Evolutionary conservation across 1,139 yeast species (phyloP).

Genomic region (Zygosaccharomyces sapae): DNA sequence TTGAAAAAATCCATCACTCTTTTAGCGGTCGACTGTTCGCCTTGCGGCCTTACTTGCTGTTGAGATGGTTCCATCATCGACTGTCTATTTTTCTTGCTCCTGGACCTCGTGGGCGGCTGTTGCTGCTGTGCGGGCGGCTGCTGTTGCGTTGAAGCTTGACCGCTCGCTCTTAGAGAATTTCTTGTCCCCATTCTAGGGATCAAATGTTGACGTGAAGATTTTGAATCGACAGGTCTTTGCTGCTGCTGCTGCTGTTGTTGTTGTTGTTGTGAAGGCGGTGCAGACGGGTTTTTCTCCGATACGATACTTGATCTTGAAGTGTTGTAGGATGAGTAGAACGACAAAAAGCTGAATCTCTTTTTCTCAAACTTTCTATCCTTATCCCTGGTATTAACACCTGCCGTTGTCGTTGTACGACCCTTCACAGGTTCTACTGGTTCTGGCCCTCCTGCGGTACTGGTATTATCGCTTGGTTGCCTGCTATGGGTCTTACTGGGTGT

Average conservation of each 20-base stretch:
- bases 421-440: not conserved
- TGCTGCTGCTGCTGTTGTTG: too few relatives aligned
- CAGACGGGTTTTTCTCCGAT: slow-evolving; percentile 12
- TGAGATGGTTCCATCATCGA: slow-evolving; percentile 18
- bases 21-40: slow-evolving; percentile 60
- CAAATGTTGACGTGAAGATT: not conserved
- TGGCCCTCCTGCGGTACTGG: not conserved
- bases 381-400: not conserved
- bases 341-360: slow-evolving; percentile 30
- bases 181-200: slow-evolving; percentile 6
- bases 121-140: not conserved
- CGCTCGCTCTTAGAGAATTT: slow-evolving; percentile 3
- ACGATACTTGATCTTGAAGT: slow-evolving; percentile 25
- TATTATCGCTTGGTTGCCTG: not conserved
- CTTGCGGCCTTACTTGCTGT: slow-evolving; percentile 16
- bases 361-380: slow-evolving; percentile 12
- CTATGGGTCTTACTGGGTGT: not conserved
- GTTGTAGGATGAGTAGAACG: slow-evolving; percentile 29
- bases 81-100: slow-evolving; percentile 13
- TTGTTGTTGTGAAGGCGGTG: not conserved
- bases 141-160: too few relatives aligned
- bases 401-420: not conserved
- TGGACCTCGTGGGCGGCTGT: not conserved
- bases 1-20: slow-evolving; percentile 78
- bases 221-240: slow-evolving; percentile 2